Conservation (phyloP, 169 alveolate genomes). For the Neospora caninum region DNA sequence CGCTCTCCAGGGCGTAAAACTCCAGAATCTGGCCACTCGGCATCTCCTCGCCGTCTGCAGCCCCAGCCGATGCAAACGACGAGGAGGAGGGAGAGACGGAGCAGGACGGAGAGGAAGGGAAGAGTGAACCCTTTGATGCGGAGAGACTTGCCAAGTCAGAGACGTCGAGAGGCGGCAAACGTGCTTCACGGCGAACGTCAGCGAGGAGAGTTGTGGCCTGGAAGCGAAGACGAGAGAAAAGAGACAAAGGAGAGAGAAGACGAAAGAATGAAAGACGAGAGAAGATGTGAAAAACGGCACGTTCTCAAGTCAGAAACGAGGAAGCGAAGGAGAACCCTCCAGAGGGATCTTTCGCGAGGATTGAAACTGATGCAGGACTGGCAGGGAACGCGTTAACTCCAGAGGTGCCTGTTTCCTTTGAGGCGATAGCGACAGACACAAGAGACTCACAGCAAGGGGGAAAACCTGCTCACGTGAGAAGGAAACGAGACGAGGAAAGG, state of each 20-base stretch:
- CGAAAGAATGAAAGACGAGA: too few species aligned
- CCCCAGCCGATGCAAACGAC: background rate
- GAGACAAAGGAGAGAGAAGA: background rate
- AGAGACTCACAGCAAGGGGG: too few species aligned
- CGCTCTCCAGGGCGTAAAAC: background rate
- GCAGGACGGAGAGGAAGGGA: background rate
- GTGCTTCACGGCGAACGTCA: background rate
- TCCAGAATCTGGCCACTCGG: background rate
- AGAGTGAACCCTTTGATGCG: background rate
- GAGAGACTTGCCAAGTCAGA: background rate
- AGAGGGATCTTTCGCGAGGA: too few species aligned
- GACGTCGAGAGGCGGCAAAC: background rate
- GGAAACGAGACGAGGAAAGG: too few species aligned
- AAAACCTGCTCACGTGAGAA: too few species aligned
- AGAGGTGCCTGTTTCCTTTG: too few species aligned
- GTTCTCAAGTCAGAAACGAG: too few species aligned
- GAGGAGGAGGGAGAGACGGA: background rate
- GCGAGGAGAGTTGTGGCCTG: background rate
- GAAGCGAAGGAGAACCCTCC: too few species aligned
- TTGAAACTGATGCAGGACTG: too few species aligned
- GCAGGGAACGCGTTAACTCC: too few species aligned
- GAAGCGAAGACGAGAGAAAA: background rate
- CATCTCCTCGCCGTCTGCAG: background rate
- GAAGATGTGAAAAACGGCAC: too few species aligned
- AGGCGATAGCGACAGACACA: too few species aligned